phyloP scores from a whole-genome alignment of 148 eudicot species.

The Camellia lanceoleosa region DNA sequence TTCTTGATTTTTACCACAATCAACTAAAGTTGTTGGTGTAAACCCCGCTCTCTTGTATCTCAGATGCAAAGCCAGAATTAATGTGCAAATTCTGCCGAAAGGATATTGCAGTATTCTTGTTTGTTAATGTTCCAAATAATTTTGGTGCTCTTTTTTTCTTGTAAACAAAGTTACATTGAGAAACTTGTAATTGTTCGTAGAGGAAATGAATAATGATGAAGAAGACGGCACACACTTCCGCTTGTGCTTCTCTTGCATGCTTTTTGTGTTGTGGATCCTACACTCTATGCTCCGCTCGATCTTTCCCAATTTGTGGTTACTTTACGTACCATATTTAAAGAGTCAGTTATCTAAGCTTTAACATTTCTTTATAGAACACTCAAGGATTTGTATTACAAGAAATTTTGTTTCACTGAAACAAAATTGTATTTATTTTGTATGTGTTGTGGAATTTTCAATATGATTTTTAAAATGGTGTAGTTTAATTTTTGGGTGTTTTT shows the following conservation, averaged over 20 bases:
- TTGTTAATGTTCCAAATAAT: conserved; percentile 3
- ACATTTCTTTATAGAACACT: not conserved
- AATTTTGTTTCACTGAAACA: no score
- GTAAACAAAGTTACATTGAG: not conserved
- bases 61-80: conserved; percentile 87
- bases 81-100: conserved; percentile 96
- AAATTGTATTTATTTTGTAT: no score
- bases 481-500: no score
- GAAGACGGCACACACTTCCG: conserved; percentile 74
- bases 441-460: no score
- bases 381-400: no score
- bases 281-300: conserved; percentile 92
- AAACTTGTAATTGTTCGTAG: conserved; percentile 30
- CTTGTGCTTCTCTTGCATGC: conserved; percentile 86
- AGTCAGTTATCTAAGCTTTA: conserved; percentile 56
- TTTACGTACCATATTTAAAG: conserved; percentile 90
- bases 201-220: conserved; percentile 65
- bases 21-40: conserved; percentile 80
- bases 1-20: conserved; percentile 92
- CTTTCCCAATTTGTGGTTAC: conserved; percentile 96
- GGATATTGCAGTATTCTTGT: conserved; percentile 63
- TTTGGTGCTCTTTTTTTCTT: conserved; percentile 11
- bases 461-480: no score
- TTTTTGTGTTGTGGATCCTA: conserved; percentile 90
- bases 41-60: conserved; percentile 72